A percentile compares a stretch with the other conserved stretches of the same genome.
phyloP scores from a whole-genome alignment of 1,284 basidiomycete genomes.

The Malassezia globosa region DNA sequence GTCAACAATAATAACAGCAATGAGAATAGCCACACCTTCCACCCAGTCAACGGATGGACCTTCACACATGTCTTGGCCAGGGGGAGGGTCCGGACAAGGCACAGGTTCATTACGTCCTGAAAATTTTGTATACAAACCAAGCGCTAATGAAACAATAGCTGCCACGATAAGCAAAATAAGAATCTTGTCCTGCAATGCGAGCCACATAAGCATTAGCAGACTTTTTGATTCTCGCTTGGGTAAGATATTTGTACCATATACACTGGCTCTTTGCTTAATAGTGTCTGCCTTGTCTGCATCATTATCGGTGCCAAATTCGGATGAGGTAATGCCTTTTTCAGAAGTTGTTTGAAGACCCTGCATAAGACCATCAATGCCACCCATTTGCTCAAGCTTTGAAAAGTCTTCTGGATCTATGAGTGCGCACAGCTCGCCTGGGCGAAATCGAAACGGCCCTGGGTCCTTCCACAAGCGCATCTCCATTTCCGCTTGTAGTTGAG shows the following conservation, averaged over 20 bases:
- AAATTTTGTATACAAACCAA: slow-evolving; percentile 87
- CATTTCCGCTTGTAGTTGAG: slow-evolving; percentile 21
- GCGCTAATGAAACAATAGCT: slow-evolving; percentile 79
- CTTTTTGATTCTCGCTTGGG: slow-evolving; percentile 68
- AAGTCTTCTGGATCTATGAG: slow-evolving; percentile 78
- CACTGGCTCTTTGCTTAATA: slow-evolving; percentile 27
- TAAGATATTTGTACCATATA: slow-evolving; percentile 75
- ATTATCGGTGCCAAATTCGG: slow-evolving; percentile 10
- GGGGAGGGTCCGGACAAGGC: slow-evolving; percentile 48
- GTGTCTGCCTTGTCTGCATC: slow-evolving; percentile 8
- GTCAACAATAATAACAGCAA: slow-evolving; percentile 58
- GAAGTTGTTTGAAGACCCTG: slow-evolving; percentile 63
- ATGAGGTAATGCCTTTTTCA: slow-evolving; percentile 36
- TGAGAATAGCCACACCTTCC: slow-evolving; percentile 90
- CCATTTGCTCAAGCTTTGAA: slow-evolving; percentile 59
- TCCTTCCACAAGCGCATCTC: slow-evolving; percentile 29
- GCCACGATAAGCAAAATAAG: slow-evolving; percentile 78
- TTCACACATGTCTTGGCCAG: slow-evolving; percentile 24
- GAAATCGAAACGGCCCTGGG: slow-evolving; percentile 34
- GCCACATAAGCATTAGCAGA: slow-evolving; percentile 77
- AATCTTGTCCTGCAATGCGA: slow-evolving; percentile 89
- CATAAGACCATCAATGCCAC: slow-evolving; percentile 62
- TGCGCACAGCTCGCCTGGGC: slow-evolving; percentile 67
- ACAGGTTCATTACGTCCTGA: slow-evolving; percentile 57
- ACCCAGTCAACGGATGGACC: slow-evolving; percentile 68